Evolutionary conservation across 2,329 filamentous ascomycete genomes (phyloP).

Genomic region (Alternaria dauci): DNA sequence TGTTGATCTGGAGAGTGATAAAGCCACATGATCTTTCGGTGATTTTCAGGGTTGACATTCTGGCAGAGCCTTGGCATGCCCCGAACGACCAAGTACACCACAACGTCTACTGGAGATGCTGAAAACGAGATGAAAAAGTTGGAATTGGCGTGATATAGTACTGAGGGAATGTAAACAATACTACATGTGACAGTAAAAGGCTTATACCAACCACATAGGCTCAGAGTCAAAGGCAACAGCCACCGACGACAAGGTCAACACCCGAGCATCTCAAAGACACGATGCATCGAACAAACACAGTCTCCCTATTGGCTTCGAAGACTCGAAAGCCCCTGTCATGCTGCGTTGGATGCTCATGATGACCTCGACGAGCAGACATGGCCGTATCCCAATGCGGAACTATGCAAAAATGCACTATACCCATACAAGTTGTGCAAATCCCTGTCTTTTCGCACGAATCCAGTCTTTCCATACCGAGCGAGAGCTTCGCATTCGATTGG

Average conservation of each 20-base stretch:
- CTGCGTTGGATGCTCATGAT: not conserved
- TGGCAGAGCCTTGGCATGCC: not conserved
- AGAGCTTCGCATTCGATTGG: not conserved
- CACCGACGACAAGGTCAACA: slow-evolving; percentile 9
- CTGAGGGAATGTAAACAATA: not conserved
- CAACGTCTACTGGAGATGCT: not conserved
- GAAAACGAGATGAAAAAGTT: too few species aligned
- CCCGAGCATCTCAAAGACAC: not conserved
- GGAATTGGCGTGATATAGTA: too few species aligned
- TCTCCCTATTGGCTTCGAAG: not conserved
- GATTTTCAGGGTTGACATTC: not conserved
- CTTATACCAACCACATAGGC: not conserved
- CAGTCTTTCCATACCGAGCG: not conserved
- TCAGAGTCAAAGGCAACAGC: not conserved
- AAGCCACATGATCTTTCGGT: not conserved
- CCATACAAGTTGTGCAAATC: not conserved
- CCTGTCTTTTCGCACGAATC: not conserved
- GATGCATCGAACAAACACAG: slow-evolving; percentile 13
- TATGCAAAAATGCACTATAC: slow-evolving; percentile 12
- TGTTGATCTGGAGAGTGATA: too few species aligned
- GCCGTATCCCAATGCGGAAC: slow-evolving; percentile 10
- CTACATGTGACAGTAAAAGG: not conserved
- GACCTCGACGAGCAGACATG: slow-evolving; percentile 4
- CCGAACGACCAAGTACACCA: not conserved
- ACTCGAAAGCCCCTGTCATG: not conserved